Evolutionary conservation across 352 stramenopile species (phyloP).

Genomic region (Phytophthora pistaciae): DNA sequence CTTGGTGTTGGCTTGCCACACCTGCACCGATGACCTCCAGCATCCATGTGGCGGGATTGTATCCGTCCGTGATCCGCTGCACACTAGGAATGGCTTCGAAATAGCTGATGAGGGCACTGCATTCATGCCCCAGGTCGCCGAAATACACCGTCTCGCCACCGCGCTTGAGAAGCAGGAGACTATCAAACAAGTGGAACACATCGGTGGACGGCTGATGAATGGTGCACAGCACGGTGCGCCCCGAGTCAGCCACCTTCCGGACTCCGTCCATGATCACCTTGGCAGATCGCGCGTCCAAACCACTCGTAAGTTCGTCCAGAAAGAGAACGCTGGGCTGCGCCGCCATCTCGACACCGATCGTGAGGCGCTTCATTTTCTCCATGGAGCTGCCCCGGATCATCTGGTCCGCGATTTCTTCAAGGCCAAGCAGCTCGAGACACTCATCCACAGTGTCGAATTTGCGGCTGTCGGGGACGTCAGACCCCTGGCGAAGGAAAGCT

Average conservation of each 20-base stretch:
- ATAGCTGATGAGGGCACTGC: slow-evolving; percentile 54
- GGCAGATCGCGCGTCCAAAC: slow-evolving; percentile 88
- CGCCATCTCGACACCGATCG: slow-evolving; percentile 93
- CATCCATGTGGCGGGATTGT: slow-evolving; percentile 82
- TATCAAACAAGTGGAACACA: slow-evolving; percentile 93
- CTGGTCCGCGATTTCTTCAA: slow-evolving; percentile 67
- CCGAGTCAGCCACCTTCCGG: slow-evolving; percentile 85
- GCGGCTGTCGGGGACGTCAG: slow-evolving; percentile 41
- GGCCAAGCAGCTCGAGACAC: slow-evolving; percentile 59
- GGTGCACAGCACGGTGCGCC: slow-evolving; percentile 89
- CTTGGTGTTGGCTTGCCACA: slow-evolving; percentile 32
- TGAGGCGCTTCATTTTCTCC: slow-evolving; percentile 74
- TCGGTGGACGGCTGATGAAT: slow-evolving; percentile 94
- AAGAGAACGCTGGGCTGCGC: slow-evolving; percentile 90
- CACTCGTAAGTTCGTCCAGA: slow-evolving; percentile 92
- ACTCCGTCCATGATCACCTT: slow-evolving; percentile 91
- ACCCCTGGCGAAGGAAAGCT: slow-evolving; percentile 81
- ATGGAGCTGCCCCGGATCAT: slow-evolving; percentile 67
- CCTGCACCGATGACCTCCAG: slow-evolving; percentile 72
- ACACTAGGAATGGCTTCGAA: slow-evolving; percentile 76
- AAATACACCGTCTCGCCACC: slow-evolving; percentile 75
- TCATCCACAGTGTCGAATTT: slow-evolving; percentile 72
- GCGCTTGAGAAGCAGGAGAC: slow-evolving; percentile 85
- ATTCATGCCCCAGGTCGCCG: slow-evolving; percentile 44
- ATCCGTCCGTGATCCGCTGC: slow-evolving; percentile 61